A percentile compares a stretch with the other conserved stretches of the same genome.
Evolutionary conservation across 1,139 yeast genomes (phyloP).

Genomic region (Scheffersomyces cryptocercus): DNA sequence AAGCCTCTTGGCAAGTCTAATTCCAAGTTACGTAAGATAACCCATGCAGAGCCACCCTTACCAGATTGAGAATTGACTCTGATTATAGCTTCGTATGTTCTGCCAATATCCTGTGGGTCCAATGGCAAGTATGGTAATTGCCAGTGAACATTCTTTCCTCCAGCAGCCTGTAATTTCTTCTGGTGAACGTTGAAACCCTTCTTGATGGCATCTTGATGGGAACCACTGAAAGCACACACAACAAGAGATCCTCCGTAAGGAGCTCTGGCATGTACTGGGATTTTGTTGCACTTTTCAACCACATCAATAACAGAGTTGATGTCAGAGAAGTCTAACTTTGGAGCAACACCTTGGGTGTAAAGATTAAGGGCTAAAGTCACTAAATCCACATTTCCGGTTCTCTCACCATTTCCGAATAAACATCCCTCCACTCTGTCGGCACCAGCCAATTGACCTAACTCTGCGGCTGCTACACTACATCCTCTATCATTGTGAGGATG

Average conservation of each 20-base stretch:
- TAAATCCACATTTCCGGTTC: constrained; percentile 96
- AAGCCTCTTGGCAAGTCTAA: constrained; percentile 89
- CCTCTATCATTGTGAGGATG: constrained; percentile 98
- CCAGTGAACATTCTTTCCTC: constrained; percentile 56
- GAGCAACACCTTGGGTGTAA: constrained; percentile 91
- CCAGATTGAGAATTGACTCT: constrained; percentile 98
- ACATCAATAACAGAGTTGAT: constrained; percentile 77
- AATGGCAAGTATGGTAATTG: constrained; percentile 91
- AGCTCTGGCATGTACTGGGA: constrained; percentile 90
- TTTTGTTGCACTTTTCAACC: constrained; percentile 92
- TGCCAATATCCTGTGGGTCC: constrained; percentile 95
- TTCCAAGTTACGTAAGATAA: constrained; percentile 82
- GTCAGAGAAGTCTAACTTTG: constrained; percentile 85
- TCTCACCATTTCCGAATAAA: constrained; percentile 95
- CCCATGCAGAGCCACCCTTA: constrained; percentile 99
- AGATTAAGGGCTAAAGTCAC: constrained; percentile 90
- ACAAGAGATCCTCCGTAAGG: constrained; percentile 97
- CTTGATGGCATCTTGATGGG: constrained; percentile 98
- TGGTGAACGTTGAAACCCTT: constrained; percentile 79
- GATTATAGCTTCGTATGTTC: constrained; percentile 96
- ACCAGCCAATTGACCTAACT: constrained; percentile 90
- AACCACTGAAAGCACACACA: constrained; percentile 94
- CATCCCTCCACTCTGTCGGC: constrained; percentile 99
- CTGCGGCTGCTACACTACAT: constrained; percentile 97
- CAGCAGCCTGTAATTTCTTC: constrained; percentile 25